Base-by-base conservation (phyloP, 306 rosid genomes). In the Corylus avellana region DNA sequence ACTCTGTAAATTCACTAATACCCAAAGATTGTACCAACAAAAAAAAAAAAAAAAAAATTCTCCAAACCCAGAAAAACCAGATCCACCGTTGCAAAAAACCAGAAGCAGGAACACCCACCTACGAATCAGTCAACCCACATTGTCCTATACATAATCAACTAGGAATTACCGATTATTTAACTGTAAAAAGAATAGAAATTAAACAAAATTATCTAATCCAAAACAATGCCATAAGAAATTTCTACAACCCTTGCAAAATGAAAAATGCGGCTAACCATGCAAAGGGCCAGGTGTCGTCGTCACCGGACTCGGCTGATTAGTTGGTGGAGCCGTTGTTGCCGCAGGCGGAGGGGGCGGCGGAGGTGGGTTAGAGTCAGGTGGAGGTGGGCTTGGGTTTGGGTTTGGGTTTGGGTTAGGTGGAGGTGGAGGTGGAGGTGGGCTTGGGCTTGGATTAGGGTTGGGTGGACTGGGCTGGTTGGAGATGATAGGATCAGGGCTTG, bases 211-310 rank as follows among this genome's bases (percentile, higher is more conserved):
- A 42, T 63, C 62, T 11, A 4, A 79, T 42, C 18, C 17, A 48
- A 72, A 12, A 66, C 49, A 66, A 74, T 42, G 7, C 12, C 61
- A 73, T 70, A 51, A 75, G 66, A 81, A 57, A 48, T 70, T 50
- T 47, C 58, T 57, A 74, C 5, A 53, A 69, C 7, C 25, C 74
- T 54, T 72, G 50, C 70, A 48, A 59, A 76, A 66, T 12, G 39
- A 55, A 12, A 51, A 79, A n/a, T 47, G 84, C 72, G 75, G 85
- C 88, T 77, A 72, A 67, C 91, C 72, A 74, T 84, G 87, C 68
- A 74, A 84, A 8, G 98, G 97, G 72, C 93, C 90, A 18, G 88
- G 92, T 5, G 83, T 79, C 64, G 71, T 70, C 49, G 63, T 70
- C 73, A 47, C 83, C 64, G 89, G 79, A 64, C 90, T 84, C 7